Evolutionary conservation across 2,329 filamentous ascomycete species (phyloP), one percentile per base, ranked within the genome.

Genomic region (Albifimbria verrucaria): DNA sequence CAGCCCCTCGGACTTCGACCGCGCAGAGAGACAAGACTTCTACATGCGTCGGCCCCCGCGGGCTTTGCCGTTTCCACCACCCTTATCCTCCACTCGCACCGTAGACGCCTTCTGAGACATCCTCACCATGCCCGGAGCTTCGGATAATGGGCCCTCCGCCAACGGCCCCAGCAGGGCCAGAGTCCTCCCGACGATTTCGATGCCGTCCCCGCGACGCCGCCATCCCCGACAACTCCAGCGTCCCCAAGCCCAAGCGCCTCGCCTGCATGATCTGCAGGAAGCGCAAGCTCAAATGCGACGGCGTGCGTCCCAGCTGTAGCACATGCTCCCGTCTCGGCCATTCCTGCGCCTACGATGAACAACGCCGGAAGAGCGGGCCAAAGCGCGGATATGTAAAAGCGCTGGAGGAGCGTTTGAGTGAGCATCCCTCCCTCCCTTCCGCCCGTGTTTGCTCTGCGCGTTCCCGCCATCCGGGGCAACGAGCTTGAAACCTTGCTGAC

Each of bases 311-410:
- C 21, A 90, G 88, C 61, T 96, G 92, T 68, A 91, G 88, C 63
- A 96, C 92, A 23, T 97, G 92, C 71, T 86, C 89, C 26, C 81
- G 92, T n/a, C 76, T 96, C 49, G 87, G 89, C 43, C 92, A 97
- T 71, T 83, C 87, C 52, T 96, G 92, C 74, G 86, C 89, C 56
- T 96, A 96, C 67, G 92, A 96, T 67, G 92, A 96, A 74, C 88
- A 93, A 62, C 84, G 92, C 68, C 90, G 91, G 74, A 96, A 96
- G 82, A 96, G 92, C 69, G 92, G 92, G 3, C 92, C 92, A 2
- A 96, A 96, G 77, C 82, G 92, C 67, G 92, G 92, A 62, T 96
- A 97, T 68, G 92, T 96, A 56, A 96, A 96, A 77, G 88, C 92
- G 55, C 74, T 97, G 61, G 94, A 97, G 72, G 92, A 95, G 68